Percentiles rank a stretch among this genome's conserved stretches.
Evolutionary conservation across 2,329 filamentous ascomycete species (phyloP).

Genomic region (Verticillium nubilum): DNA sequence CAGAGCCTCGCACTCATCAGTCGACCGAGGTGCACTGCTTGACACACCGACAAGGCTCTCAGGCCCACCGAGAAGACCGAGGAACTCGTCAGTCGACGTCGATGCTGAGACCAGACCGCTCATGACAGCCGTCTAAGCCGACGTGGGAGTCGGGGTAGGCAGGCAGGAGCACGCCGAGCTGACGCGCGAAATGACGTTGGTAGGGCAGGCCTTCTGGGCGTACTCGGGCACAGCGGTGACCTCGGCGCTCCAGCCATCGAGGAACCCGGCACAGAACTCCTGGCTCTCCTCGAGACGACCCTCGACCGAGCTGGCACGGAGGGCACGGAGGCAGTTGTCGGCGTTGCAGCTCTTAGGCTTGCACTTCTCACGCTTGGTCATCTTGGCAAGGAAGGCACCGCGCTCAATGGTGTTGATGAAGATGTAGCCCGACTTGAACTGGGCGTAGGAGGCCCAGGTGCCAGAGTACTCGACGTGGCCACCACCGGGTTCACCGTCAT

Average conservation of each 20-base stretch:
- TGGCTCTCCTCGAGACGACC: conserved; percentile 26
- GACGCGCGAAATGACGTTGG: conserved; percentile 14
- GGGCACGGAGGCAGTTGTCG: conserved; percentile 31
- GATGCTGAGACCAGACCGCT: no score
- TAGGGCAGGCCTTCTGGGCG: conserved; percentile 13
- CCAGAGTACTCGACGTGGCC: conserved; percentile 33
- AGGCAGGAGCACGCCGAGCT: conserved; percentile 17
- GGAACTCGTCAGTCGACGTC: no score
- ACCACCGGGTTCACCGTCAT: conserved; percentile 32
- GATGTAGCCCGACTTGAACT: conserved; percentile 42
- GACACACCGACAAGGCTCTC: no score
- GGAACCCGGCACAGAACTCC: conserved; percentile 23
- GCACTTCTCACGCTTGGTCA: conserved; percentile 12
- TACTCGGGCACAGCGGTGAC: conserved; percentile 14
- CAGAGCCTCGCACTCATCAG: not conserved
- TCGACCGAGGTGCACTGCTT: not conserved
- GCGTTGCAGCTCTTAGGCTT: conserved; percentile 21
- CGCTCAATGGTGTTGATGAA: conserved; percentile 48
- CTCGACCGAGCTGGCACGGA: conserved; percentile 24
- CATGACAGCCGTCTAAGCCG: not conserved
- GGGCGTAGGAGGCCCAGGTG: conserved; percentile 43
- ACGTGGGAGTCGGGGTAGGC: conserved; percentile 11
- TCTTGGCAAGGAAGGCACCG: conserved; percentile 42
- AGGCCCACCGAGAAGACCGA: no score
- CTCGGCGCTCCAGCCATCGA: conserved; percentile 11